phyloP scores from a whole-genome alignment of 2,329 filamentous ascomycete species.

The Catunica adiposa region DNA sequence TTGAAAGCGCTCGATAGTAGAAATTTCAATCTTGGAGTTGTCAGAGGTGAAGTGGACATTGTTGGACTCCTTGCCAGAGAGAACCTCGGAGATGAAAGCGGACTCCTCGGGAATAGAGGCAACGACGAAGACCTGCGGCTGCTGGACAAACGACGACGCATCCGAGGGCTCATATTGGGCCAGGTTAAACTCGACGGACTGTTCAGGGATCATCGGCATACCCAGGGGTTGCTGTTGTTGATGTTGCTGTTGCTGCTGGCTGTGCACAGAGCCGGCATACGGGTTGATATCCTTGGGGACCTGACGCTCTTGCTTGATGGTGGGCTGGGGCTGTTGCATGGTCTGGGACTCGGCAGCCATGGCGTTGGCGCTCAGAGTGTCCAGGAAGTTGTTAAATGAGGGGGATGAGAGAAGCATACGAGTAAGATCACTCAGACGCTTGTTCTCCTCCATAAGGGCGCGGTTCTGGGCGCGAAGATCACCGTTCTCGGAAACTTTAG shows the following conservation, averaged over 20 bases:
- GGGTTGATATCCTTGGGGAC: slow-evolving; percentile 51
- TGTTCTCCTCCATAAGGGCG: slow-evolving; percentile 70
- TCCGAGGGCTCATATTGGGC: slow-evolving; percentile 37
- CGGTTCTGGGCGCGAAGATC: slow-evolving; percentile 69
- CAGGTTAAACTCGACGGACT: slow-evolving; percentile 56
- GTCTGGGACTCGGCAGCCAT: slow-evolving; percentile 25
- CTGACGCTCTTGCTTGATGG: slow-evolving; percentile 29
- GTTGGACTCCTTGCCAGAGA: slow-evolving; percentile 56
- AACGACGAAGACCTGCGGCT: slow-evolving; percentile 58
- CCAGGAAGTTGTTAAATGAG: slow-evolving; percentile 68
- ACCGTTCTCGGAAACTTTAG: slow-evolving; percentile 67
- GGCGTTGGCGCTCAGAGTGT: slow-evolving; percentile 39
- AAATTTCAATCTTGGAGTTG: slow-evolving; percentile 40
- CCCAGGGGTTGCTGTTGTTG: slow-evolving; percentile 28
- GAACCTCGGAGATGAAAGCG: slow-evolving; percentile 38
- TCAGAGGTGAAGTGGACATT: slow-evolving; percentile 31
- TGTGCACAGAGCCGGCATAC: slow-evolving; percentile 36
- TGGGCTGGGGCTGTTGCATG: slow-evolving; percentile 19
- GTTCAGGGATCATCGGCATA: slow-evolving; percentile 70
- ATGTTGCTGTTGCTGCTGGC: too few species aligned
- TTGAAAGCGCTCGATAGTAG: slow-evolving; percentile 33
- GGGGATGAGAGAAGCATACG: slow-evolving; percentile 66
- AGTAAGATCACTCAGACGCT: slow-evolving; percentile 59
- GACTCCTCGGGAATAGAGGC: slow-evolving; percentile 53
- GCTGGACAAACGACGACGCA: slow-evolving; percentile 38